Base-by-base conservation (phyloP, 2,329 filamentous ascomycete genomes). In the Sclerotiophoma versabilis region DNA sequence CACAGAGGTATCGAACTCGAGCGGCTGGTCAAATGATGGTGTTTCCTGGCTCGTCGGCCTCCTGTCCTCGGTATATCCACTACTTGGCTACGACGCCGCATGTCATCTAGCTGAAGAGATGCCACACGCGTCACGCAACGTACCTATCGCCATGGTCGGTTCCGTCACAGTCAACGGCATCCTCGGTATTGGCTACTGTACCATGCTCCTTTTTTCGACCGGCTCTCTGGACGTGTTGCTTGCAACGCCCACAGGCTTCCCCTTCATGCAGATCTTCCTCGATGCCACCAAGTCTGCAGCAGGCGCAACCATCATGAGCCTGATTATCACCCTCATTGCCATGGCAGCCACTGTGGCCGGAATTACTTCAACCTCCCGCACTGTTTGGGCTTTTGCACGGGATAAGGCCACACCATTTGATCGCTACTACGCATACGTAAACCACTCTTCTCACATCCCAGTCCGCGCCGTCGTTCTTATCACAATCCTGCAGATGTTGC, bases 191-290 rank as follows among this genome's bases (percentile, higher is more conserved):
- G 66, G 69, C 3, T 81, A 76, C 56, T 70, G 68, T 26, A 69
- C 80, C 46, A 65, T 80, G 5, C 63, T 83, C 0, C 67, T 82
- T 1, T 83, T 76, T 63, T 77, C 72, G 1, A 72, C 79, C 0
- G 77, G 77, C 0, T 65, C 74, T 17, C 67, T 81, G 1, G 64
- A 77, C 0, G 59, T 64, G 0, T 62, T 81, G 3, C 68, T 81
- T 2, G 41, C 68, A 0, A 78, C 77, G 0, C 69, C 73, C 0
- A 79, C 75, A 0, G 79, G 79, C 8, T 56, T 60, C 27, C 63
- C 62, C 0, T 81, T 83, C 58, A 81, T 85, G 54, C 76, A 82
- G 48, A 77, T 81, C 41, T 81, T 84, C 53, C 45, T 56, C 14
- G 46, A 65, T 25, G 61, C 63, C 1, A 65, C 63, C 10, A 36